Evolutionary conservation across 2,329 filamentous ascomycete genomes (phyloP).

Genomic region (Neopestalotiopsis rosae): DNA sequence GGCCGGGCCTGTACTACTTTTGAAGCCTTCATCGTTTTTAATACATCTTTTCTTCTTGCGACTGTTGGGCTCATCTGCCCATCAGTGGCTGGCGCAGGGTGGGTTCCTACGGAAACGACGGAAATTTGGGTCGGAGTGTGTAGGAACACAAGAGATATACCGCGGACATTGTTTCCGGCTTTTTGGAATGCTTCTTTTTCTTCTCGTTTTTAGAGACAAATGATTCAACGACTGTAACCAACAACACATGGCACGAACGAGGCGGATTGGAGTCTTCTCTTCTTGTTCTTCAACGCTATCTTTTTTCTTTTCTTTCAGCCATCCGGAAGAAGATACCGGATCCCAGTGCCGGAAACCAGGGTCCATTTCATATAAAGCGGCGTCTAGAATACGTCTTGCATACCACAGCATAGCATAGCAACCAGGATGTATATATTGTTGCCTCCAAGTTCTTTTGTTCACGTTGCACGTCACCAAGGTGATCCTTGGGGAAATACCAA

Average conservation of each 20-base stretch:
- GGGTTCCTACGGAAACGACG: constrained; percentile 9
- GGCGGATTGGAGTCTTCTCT: constrained; percentile 12
- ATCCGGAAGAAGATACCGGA: neutral
- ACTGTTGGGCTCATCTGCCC: neutral
- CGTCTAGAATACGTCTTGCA: constrained; percentile 10
- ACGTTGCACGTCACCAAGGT: neutral
- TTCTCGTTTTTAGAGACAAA: constrained; percentile 11
- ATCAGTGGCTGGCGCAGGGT: constrained; percentile 9
- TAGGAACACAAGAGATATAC: constrained; percentile 9
- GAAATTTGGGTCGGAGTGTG: neutral
- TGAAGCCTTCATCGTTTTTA: constrained; percentile 24
- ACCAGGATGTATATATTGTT: constrained; percentile 24
- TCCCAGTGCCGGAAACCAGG: constrained; percentile 1
- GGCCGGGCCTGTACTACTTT: neutral
- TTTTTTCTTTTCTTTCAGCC: neutral
- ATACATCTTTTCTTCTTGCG: constrained; percentile 10
- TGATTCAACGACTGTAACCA: constrained; percentile 10
- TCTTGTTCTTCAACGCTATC: neutral
- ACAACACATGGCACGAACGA: constrained; percentile 9
- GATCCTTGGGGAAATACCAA: no score
- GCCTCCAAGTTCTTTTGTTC: neutral
- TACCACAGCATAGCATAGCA: constrained; percentile 27
- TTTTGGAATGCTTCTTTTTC: constrained; percentile 13
- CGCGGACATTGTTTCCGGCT: constrained; percentile 8
- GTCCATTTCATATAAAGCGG: neutral